Percentiles rank a stretch among this genome's conserved stretches.
Conservation (phyloP, 352 stramenopile species). For the Phytopythium vexans region DNA sequence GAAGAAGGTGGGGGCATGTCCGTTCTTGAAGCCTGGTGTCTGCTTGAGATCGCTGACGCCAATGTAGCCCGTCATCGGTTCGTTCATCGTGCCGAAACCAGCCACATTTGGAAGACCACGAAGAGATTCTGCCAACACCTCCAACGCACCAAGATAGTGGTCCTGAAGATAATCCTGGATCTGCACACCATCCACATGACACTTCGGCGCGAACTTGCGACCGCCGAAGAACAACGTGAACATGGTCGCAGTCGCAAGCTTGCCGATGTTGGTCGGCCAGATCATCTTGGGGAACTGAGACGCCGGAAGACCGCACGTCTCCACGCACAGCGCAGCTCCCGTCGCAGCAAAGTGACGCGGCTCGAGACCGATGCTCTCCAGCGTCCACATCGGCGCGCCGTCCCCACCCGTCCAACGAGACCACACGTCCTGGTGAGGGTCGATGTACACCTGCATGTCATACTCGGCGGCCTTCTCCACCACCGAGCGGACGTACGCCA, state of each 20-base stretch:
- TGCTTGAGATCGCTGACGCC: slow-evolving; percentile 17
- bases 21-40: slow-evolving; percentile 17
- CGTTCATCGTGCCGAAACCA: slow-evolving; percentile 59
- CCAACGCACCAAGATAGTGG: slow-evolving; percentile 39
- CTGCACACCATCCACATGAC: slow-evolving; percentile 27
- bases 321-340: slow-evolving; percentile 25
- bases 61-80: slow-evolving; percentile 31
- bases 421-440: slow-evolving; percentile 87
- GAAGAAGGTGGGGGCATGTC: slow-evolving; percentile 15
- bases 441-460: slow-evolving; percentile 70
- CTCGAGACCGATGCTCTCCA: slow-evolving; percentile 64
- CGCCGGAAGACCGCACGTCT: slow-evolving; percentile 11
- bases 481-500: slow-evolving; percentile 59
- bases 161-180: slow-evolving; percentile 50
- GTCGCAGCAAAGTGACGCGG: slow-evolving; percentile 28
- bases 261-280: slow-evolving; percentile 53
- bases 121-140: slow-evolving; percentile 30
- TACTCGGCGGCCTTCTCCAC: slow-evolving; percentile 48
- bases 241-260: slow-evolving; percentile 48
- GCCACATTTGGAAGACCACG: slow-evolving; percentile 39
- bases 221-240: slow-evolving; percentile 63
- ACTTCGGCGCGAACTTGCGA: slow-evolving; percentile 36
- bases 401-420: slow-evolving; percentile 79
- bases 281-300: slow-evolving; percentile 48
- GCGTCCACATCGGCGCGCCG: slow-evolving; percentile 79